Evolutionary conservation across 163 green algal species (phyloP), one percentile per base, ranked within the genome.

Genomic region (Smithsoniella earleae): DNA sequence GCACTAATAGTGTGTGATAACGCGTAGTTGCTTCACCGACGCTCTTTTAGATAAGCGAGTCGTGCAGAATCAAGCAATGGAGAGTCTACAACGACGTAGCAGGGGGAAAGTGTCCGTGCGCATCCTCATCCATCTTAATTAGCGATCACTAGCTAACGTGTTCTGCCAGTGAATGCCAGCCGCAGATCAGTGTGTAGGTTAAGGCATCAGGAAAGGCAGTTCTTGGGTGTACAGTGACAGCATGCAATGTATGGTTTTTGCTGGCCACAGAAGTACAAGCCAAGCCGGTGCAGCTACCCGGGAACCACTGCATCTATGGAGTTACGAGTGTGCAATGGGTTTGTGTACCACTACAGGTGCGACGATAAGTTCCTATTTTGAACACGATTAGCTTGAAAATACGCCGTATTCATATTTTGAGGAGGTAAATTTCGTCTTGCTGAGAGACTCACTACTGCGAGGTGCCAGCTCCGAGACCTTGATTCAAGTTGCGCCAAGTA

Each of bases 191-290:
- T 31, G 25, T 77, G 66, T 76, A 88, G 82, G 64, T 84, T 2
- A 49, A 87, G 3, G 81, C 73, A 1, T 58, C 74, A 20, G 83
- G 79, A n/a, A 82, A 85, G 34, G 76, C 82, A 38, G 76, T 86
- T 10, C 73, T 89, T 31, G 85, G 85, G 3, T 88, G 86, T 43
- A 73, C 81, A 3, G 82, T 89, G 2, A 66, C 87, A 4, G 85
- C 58, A 22, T 69, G 85, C 5, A 76, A 74, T 13, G 80, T 79
- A 36, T 84, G 76, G 3, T 77, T 88, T 36, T 75, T 89, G 49
- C 77, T 89, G 40, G 22, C 86, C n/a, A 84, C 79, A 31, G 85
- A 89, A 46, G 80, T 81, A 40, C 72, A 82, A 22, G 73, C 79
- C 2, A 74, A 85, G 18, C 83, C 85, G 1, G 62, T 76, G 13